These are phyloP conservation scores for Colletotrichum lupini DNA, from an alignment of 2,329 filamentous ascomycete species.

Conservation along the genomic window DNA sequence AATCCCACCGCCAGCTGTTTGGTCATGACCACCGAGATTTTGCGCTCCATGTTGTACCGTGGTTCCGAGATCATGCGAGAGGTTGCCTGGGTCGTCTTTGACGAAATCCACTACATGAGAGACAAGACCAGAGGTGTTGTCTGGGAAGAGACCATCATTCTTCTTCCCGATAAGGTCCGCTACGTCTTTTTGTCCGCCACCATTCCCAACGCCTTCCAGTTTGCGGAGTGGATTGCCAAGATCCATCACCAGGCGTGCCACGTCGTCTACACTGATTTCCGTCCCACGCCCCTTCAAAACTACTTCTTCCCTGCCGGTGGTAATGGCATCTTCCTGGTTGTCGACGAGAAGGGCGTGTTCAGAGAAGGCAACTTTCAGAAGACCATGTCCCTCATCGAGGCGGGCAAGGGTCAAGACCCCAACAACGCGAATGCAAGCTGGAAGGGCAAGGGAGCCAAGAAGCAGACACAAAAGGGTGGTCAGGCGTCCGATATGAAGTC, in stretches of 20 bases:
- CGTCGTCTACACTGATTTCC: conserved; percentile 98
- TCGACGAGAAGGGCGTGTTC: conserved; percentile 97
- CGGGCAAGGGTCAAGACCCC: conserved; percentile 87
- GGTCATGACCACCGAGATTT: conserved; percentile 99
- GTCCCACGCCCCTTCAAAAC: conserved; percentile 94
- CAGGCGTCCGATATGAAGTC: conserved; percentile 69
- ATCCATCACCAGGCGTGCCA: conserved; percentile 98
- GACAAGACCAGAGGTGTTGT: conserved; percentile 95
- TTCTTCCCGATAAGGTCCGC: conserved; percentile 97
- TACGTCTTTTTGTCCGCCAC: conserved; percentile 99
- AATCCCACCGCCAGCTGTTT: conserved; percentile 98
- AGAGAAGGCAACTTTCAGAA: conserved; percentile 97
- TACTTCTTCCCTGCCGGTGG: conserved; percentile 97
- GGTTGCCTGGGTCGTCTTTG: conserved; percentile 97
- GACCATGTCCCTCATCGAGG: conserved; percentile 90
- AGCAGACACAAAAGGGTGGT: conserved; percentile 91
- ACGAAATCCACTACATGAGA: conserved; percentile 98
- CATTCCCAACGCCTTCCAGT: conserved; percentile 98
- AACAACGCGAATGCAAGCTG: conserved; percentile 81
- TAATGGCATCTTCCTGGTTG: conserved; percentile 91
- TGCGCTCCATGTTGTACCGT: conserved; percentile 97
- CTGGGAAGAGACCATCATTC: conserved; percentile 99
- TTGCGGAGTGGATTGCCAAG: conserved; percentile 99
- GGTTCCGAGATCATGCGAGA: conserved; percentile 99
- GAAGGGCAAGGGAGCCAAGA: conserved; percentile 91